phyloP scores from a whole-genome alignment of 805 yeast species.

The Ogataea paradorogensis region DNA sequence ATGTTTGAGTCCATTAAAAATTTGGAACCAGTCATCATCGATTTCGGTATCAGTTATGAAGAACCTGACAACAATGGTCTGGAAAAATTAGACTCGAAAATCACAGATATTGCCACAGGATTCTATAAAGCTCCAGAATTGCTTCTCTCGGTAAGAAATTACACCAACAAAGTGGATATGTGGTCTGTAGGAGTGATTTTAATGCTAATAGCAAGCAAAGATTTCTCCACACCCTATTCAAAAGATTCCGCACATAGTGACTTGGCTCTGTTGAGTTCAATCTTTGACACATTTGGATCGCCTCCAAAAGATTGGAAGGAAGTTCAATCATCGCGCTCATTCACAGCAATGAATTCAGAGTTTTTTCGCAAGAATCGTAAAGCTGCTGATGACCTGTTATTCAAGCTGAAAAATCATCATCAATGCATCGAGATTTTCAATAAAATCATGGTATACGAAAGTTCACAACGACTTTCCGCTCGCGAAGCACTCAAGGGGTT shows the following conservation, averaged over 20 bases:
- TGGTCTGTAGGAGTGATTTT: conserved; percentile 71
- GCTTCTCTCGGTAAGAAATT: conserved; percentile 55
- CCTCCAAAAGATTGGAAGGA: conserved; percentile 51
- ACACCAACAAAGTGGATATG: conserved; percentile 57
- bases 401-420: conserved; percentile 26
- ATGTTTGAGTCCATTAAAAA: conserved; percentile 28
- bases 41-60: conserved; percentile 40
- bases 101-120: conserved; percentile 64
- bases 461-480: conserved; percentile 33
- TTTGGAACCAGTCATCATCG: conserved; percentile 37
- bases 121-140: conserved; percentile 74
- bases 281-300: conserved; percentile 60
- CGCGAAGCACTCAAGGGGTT: conserved; percentile 18
- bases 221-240: conserved; percentile 38
- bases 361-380: conserved; percentile 25
- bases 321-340: conserved; percentile 37
- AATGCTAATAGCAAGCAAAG: conserved; percentile 46
- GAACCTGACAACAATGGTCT: conserved; percentile 64
- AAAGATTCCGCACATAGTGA: conserved; percentile 49
- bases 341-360: conserved; percentile 31
- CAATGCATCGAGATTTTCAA: conserved; percentile 32
- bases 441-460: conserved; percentile 44
- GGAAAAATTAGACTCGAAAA: conserved; percentile 42
- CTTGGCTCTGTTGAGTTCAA: conserved; percentile 51
- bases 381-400: conserved; percentile 32